Conservation (phyloP, 768 basidiomycete species). For the Podaxis pistillaris region DNA sequence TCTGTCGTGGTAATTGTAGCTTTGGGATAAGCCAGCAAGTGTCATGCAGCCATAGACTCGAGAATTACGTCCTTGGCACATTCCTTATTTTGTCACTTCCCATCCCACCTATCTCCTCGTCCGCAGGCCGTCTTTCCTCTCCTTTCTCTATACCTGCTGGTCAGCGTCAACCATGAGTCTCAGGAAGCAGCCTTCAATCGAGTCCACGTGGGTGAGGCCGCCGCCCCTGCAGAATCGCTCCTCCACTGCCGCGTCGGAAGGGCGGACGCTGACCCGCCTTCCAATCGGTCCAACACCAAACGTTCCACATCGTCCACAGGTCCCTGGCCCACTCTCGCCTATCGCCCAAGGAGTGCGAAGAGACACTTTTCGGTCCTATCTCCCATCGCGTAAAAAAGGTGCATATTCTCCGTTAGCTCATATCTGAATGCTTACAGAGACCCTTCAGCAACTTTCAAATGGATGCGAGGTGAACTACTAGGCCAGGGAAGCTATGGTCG, state of each 20-base stretch:
- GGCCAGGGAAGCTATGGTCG: slow-evolving; percentile 93
- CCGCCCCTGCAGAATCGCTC: not conserved
- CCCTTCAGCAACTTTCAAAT: slow-evolving; percentile 68
- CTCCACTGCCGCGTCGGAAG: not conserved
- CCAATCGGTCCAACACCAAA: slow-evolving; percentile 6
- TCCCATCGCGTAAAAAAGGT: slow-evolving; percentile 9
- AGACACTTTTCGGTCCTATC: not conserved
- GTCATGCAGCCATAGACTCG: slow-evolving; percentile 4
- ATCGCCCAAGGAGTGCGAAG: not conserved
- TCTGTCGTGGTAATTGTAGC: not conserved
- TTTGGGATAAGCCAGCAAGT: not conserved
- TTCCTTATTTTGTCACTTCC: slow-evolving; percentile 12
- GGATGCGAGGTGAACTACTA: slow-evolving; percentile 90
- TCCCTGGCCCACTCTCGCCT: not conserved
- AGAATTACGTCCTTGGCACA: slow-evolving; percentile 3
- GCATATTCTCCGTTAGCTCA: not conserved
- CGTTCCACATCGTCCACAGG: not conserved
- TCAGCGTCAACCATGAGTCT: slow-evolving; percentile 10
- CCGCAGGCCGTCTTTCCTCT: not conserved
- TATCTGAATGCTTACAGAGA: not conserved
- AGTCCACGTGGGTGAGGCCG: slow-evolving; percentile 2
- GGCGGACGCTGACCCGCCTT: not conserved
- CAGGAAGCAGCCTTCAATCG: slow-evolving; percentile 9
- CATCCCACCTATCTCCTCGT: slow-evolving; percentile 10
- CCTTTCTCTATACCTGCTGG: slow-evolving; percentile 8